Base-by-base conservation (phyloP, 345 rosid species). In the Chamaenerion angustifolium region DNA sequence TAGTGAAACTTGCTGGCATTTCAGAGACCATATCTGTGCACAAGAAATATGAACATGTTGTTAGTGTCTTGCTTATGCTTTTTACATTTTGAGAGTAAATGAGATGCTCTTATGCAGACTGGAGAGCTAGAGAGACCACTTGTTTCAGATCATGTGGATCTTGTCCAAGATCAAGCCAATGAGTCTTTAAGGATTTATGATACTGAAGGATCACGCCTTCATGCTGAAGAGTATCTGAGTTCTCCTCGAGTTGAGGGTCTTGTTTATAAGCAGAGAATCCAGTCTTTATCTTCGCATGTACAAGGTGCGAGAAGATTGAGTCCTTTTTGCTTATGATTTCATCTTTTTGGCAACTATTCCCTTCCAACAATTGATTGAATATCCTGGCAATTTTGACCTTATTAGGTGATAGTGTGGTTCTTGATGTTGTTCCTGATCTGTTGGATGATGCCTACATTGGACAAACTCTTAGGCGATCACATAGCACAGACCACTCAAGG, bases 101-200 rank as follows among this genome's bases (percentile, higher is more conserved):
- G 45, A 13, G 37, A 40, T 25, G 45, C 16, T 58, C 59, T 59
- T 44, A 35, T 54, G 49, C 57, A 86, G 94, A 68, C 52, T 14
- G 83, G 64, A 43, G 95, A 80, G 43, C 66, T 84, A 58, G 89
- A 82, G 57, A 71, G 88, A 61, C 90, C 93, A 18, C 90, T 92
- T 61, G 60, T 87, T 25, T 63, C 82, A 11, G 81, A 80, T 64
- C 66, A 63, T 49, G 83, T 42, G 7, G 68, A 65, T 43, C 27
- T 58, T 54, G 54, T 61, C 53, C 71, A 17, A 44, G 77, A 68
- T 14, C 78, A 75, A 68, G 67, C 65, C 68, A 68, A 69, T 73
- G 87, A 80, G 56, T 61, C 68, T 10, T 47, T 67, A 8, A 80
- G 83, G 63, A 76, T 48, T 52, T 75, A 62, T 72, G 95, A 82